Evolutionary conservation across 257 asterid species (phyloP).

Genomic region (Gentiana dahurica): DNA sequence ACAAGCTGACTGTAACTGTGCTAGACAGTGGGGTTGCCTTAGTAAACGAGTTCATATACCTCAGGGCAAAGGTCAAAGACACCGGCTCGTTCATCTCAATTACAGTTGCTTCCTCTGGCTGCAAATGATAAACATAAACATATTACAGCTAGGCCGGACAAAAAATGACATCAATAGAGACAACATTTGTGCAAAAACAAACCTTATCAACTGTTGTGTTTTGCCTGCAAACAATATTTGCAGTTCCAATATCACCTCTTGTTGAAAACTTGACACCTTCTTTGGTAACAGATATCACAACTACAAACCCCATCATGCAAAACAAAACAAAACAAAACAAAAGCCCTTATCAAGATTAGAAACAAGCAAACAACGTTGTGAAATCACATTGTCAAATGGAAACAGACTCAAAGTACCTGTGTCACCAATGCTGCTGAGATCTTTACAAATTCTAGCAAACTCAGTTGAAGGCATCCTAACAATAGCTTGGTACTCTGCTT

Average conservation of each 20-base stretch:
- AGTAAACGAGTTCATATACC: conserved; percentile 72
- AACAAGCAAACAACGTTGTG: background rate
- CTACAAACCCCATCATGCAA: conserved; percentile 21
- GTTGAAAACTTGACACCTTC: conserved; percentile 96
- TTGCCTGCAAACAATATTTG: conserved; percentile 74
- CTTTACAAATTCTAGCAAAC: conserved; percentile 30
- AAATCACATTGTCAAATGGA: background rate
- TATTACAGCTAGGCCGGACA: background rate
- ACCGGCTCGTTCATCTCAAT: conserved; percentile 91
- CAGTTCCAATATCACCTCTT: conserved; percentile 85
- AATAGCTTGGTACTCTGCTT: conserved; percentile 34
- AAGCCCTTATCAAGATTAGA: background rate
- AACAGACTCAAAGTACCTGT: conserved; percentile 13
- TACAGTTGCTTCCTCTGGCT: conserved; percentile 76
- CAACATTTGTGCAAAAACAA: too few species aligned
- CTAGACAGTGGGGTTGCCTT: conserved; percentile 67
- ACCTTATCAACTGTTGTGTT: conserved; percentile 93
- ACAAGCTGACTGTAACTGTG: conserved; percentile 66
- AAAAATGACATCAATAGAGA: too few species aligned
- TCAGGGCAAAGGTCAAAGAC: conserved; percentile 60
- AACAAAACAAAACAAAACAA: background rate
- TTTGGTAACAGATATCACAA: conserved; percentile 88
- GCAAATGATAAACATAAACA: conserved; percentile 8
- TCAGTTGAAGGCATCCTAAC: conserved; percentile 41
- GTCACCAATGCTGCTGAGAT: conserved; percentile 32